Percentiles rank a stretch among this genome's conserved stretches.
phyloP scores from a whole-genome alignment of 495 filamentous ascomycete species.

The Talaromyces thailandensis region DNA sequence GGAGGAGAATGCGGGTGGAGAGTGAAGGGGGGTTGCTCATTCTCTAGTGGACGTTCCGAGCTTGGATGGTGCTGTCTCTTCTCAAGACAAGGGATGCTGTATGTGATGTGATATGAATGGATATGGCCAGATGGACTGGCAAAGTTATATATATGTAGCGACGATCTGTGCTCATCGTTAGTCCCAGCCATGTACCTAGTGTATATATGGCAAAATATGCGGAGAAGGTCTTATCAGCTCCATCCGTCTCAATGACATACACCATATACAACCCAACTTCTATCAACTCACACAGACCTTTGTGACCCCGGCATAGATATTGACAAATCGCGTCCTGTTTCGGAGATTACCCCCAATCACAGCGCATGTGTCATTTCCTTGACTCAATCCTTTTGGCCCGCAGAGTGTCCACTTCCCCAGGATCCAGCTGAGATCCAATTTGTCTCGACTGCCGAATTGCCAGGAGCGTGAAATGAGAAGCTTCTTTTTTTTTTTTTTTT shows the following conservation, averaged over 20 bases:
- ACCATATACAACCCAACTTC: too few relatives aligned
- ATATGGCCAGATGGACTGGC: neutral
- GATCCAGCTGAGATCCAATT: neutral
- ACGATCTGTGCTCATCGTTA: neutral
- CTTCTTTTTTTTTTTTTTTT: neutral
- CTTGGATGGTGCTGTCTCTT: neutral
- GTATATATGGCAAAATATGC: too few relatives aligned
- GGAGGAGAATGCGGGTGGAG: neutral
- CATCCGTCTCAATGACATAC: neutral
- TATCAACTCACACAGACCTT: too few relatives aligned
- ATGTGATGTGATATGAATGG: neutral
- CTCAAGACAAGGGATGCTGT: neutral
- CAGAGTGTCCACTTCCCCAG: neutral
- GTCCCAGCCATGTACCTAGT: neutral
- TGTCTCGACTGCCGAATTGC: neutral
- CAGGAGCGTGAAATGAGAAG: neutral
- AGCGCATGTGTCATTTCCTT: neutral
- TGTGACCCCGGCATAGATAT: neutral
- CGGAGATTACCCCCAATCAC: slow-evolving; percentile 7
- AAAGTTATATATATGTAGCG: neutral
- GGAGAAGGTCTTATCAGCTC: neutral
- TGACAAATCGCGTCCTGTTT: neutral
- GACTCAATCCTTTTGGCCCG: neutral
- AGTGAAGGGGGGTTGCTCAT: slow-evolving; percentile 1
- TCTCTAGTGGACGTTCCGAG: slow-evolving; percentile 1